phyloP scores from a whole-genome alignment of 306 rosid species.

The Lathyrus aphaca region DNA sequence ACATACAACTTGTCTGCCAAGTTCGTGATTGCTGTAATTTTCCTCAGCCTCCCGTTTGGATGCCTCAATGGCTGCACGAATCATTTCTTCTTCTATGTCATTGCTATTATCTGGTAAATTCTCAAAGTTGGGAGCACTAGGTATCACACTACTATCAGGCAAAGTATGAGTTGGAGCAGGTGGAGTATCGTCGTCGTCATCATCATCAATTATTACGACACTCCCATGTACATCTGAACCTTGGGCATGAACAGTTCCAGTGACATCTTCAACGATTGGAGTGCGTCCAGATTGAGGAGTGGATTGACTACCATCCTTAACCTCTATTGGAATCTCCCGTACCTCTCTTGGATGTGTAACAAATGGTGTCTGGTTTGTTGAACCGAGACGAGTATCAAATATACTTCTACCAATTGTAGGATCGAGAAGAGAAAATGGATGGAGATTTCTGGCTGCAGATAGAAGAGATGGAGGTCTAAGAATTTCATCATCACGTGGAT shows the following conservation, averaged over 20 bases:
- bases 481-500: conserved; percentile 49
- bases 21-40: conserved; percentile 47
- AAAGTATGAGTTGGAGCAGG: conserved; percentile 50
- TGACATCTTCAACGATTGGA: conserved; percentile 72
- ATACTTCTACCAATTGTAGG: conserved; percentile 47
- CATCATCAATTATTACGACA: conserved; percentile 58
- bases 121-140: conserved; percentile 61
- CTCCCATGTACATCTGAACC: conserved; percentile 60
- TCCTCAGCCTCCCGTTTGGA: conserved; percentile 74
- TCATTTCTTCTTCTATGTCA: conserved; percentile 96
- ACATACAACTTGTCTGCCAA: conserved; percentile 58
- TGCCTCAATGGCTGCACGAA: conserved; percentile 95
- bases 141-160: conserved; percentile 43
- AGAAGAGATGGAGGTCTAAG: conserved; percentile 51
- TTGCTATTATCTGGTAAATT: conserved; percentile 57
- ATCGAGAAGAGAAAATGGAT: conserved; percentile 64
- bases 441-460: conserved; percentile 48
- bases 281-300: conserved; percentile 55
- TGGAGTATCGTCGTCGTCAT: conserved; percentile 56
- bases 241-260: conserved; percentile 54
- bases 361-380: conserved; percentile 50
- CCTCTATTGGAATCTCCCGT: conserved; percentile 84
- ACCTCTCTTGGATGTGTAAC: conserved; percentile 82
- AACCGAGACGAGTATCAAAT: conserved; percentile 44
- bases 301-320: conserved; percentile 64